Evolutionary conservation across 371 early-diverging fungal genomes (phyloP).

Genomic region (Mortierella sp.): DNA sequence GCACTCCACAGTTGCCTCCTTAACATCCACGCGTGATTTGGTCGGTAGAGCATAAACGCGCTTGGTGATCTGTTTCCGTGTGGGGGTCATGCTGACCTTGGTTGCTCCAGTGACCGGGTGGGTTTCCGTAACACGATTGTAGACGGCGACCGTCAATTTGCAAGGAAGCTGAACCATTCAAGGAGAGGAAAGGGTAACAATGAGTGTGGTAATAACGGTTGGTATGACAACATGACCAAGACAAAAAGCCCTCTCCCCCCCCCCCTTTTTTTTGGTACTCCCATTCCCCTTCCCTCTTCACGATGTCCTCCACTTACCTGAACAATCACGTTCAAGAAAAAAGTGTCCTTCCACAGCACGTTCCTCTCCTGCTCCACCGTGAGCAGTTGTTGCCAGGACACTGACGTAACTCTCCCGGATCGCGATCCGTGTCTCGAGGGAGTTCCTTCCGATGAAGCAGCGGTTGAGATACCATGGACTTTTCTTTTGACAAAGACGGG

Average conservation of each 20-base stretch:
- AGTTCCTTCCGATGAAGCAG: too few species aligned
- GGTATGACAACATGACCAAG: too few species aligned
- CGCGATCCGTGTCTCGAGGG: too few species aligned
- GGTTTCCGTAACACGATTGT: conserved; percentile 58
- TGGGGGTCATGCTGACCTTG: conserved; percentile 56
- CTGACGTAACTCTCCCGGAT: not conserved
- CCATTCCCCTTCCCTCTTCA: not conserved
- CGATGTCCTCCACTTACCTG: conserved; percentile 57
- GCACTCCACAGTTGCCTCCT: conserved; percentile 77
- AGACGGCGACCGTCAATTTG: conserved; percentile 83
- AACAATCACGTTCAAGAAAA: conserved; percentile 84
- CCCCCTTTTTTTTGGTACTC: too few species aligned
- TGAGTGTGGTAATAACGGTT: too few species aligned
- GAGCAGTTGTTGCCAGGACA: conserved; percentile 26
- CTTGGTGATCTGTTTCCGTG: conserved; percentile 73
- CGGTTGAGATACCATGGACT: conserved; percentile 55
- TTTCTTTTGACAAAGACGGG: conserved; percentile 80
- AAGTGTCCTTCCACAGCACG: conserved; percentile 88
- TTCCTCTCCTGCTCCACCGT: conserved; percentile 68
- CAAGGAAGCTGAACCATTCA: conserved; percentile 74
- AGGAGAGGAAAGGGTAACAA: too few species aligned
- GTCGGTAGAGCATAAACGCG: conserved; percentile 84
- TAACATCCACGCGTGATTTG: conserved; percentile 83
- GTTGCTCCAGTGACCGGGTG: conserved; percentile 40
- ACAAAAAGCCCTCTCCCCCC: too few species aligned